Evolutionary conservation across 768 basidiomycete genomes (phyloP), one percentile per base, ranked within the genome.

Genomic region (Collybia nuda): DNA sequence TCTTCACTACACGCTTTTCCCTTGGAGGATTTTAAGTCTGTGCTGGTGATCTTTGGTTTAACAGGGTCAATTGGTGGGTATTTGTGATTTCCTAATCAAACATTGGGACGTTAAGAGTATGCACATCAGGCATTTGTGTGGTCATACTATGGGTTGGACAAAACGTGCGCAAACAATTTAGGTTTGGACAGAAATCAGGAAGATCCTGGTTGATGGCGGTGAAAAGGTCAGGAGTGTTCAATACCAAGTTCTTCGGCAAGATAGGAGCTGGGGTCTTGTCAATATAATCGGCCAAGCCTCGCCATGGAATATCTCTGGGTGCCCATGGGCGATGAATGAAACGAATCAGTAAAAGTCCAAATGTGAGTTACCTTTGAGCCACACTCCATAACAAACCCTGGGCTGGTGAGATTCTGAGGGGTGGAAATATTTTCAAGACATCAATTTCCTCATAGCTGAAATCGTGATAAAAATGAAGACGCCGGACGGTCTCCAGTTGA

Each of bases 361-460:
- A 1, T n/a, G 14, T 2, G 11, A 52, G 62, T 35, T 18, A 75
- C 79, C 79, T 69, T 56, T 81, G 78, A 6, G 59, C 57, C 6
- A 53, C 53, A 1, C 72, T 70, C 74, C 74, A 77, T 1, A 79
- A 38, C 17, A 82, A 58, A 3, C 80, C 80, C 0, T 65, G 64
- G 15, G 54, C 59, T 14, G 64, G 54, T 1, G 53, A 32, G 5
- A 37, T 19, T 14, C 67, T 63, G 19, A 68, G 49, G 6, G 36
- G 18, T 49, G 59, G 57, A 19, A 70, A 57, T n/a, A 72, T 62
- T 3, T 48, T 12, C 43, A 69, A 48, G 5, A 48, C 45, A 51
- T 79, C 72, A 14, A 83, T 72, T 11, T 75, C 67, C 2, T 43
- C 42, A 3, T 64, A 54, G 0, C 65, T 60, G 1, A 82, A 47